These are phyloP conservation scores for Gonium pectorale DNA, from an alignment of 139 green algal genomes.

Conservation along the genomic window DNA sequence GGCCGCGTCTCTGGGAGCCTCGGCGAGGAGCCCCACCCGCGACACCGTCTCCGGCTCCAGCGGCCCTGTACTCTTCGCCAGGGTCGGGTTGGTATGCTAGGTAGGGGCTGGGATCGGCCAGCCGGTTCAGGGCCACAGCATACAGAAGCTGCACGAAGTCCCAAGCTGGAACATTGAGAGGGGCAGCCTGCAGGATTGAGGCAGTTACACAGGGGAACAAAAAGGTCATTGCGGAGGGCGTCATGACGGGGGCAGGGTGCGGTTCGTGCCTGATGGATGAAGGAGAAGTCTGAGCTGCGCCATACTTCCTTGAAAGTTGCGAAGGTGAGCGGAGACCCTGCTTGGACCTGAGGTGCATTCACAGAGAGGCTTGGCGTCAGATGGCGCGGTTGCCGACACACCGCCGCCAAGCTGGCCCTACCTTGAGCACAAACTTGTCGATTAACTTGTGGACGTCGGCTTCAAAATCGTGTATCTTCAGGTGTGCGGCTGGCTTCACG, in stretches of 20 bases:
- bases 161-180: conserved; percentile 12
- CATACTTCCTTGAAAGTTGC: conserved; percentile 39
- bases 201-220: too few species aligned
- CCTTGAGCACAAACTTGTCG: conserved; percentile 29
- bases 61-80: too few species aligned
- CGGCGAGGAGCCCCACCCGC: too few species aligned
- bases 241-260: too few species aligned
- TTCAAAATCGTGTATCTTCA: not conserved
- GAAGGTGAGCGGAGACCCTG: not conserved
- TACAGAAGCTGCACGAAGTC: conserved; percentile 46
- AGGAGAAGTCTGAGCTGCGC: not conserved
- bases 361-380: not conserved
- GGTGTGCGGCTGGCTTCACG: not conserved
- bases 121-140: conserved; percentile 11
- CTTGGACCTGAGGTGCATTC: conserved; percentile 20
- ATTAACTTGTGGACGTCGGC: conserved; percentile 9
- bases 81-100: not conserved
- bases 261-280: conserved; percentile 35
- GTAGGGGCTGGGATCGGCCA: conserved; percentile 41
- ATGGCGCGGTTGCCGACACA: not conserved
- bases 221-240: not conserved
- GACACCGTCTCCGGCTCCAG: too few species aligned
- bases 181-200: not conserved
- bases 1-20: too few species aligned
- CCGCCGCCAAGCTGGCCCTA: not conserved